These are phyloP conservation scores for Ophiostoma himal-ulmi DNA, from an alignment of 2,329 filamentous ascomycete species.

Conservation along the genomic window DNA sequence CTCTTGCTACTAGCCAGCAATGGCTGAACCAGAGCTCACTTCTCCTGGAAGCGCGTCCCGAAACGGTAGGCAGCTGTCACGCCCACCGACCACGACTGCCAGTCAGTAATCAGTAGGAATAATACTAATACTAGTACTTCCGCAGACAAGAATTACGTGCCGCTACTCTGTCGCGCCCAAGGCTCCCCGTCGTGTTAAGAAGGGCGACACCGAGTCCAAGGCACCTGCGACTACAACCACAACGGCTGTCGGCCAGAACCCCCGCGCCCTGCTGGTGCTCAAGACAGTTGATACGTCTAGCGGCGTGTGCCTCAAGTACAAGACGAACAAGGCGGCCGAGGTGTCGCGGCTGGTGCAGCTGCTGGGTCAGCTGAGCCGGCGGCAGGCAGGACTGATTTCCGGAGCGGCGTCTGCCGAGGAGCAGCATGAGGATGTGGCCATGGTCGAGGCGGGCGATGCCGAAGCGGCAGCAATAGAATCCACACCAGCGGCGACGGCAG, in stretches of 20 bases:
- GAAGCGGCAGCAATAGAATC: constrained; percentile 32
- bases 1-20: constrained; percentile 75
- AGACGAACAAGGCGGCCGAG: constrained; percentile 84
- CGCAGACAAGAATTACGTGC: constrained; percentile 81
- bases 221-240: constrained; percentile 26
- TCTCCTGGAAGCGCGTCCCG: constrained; percentile 78
- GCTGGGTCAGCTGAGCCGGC: constrained; percentile 68
- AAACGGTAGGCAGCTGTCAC: constrained; percentile 55
- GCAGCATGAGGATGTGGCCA: constrained; percentile 29
- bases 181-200: constrained; percentile 25
- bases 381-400: constrained; percentile 53
- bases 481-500: constrained; percentile 25
- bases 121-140: neutral
- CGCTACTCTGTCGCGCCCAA: constrained; percentile 70
- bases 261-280: constrained; percentile 66
- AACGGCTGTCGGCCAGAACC: constrained; percentile 34
- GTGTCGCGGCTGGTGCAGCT: constrained; percentile 75
- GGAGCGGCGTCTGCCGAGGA: constrained; percentile 40
- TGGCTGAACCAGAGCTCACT: constrained; percentile 86
- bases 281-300: constrained; percentile 84
- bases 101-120: too few relatives aligned
- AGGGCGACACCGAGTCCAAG: constrained; percentile 25
- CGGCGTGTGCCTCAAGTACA: constrained; percentile 83
- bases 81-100: neutral
- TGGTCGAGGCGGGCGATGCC: constrained; percentile 30